These are phyloP conservation scores for Neonectria punicea DNA, from an alignment of 2,329 filamentous ascomycete genomes.

Conservation along the genomic window DNA sequence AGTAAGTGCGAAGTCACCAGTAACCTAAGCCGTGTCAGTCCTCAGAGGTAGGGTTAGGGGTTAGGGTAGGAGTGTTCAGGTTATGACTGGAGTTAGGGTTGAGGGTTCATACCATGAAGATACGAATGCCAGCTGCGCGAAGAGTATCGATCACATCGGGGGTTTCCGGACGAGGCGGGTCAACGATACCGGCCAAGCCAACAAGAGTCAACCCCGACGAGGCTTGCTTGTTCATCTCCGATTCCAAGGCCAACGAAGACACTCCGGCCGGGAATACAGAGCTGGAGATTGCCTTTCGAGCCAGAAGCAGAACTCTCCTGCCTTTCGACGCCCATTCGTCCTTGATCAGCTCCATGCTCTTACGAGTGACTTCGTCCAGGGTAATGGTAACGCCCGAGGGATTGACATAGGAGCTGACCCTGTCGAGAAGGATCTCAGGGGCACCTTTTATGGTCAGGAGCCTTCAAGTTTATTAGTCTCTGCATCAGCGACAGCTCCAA, in stretches of 20 bases:
- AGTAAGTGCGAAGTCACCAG: constrained; percentile 80
- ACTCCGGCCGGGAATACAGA: constrained; percentile 49
- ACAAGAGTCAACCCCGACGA: constrained; percentile 72
- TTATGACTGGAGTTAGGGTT: too few species aligned
- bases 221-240: constrained; percentile 65
- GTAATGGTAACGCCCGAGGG: constrained; percentile 63
- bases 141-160: constrained; percentile 73
- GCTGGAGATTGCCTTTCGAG: constrained; percentile 65
- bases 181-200: constrained; percentile 81
- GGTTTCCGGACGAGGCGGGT: constrained; percentile 80
- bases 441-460: constrained; percentile 83
- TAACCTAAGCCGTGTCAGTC: constrained; percentile 59
- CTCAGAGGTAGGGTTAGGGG: too few species aligned
- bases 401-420: constrained; percentile 68
- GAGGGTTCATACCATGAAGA: constrained; percentile 70
- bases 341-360: constrained; percentile 68
- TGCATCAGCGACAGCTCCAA: too few species aligned
- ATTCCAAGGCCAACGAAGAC: constrained; percentile 57
- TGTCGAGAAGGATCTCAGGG: constrained; percentile 75
- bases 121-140: constrained; percentile 75
- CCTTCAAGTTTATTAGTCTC: constrained; percentile 40
- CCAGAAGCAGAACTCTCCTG: constrained; percentile 74
- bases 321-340: constrained; percentile 75
- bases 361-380: constrained; percentile 56
- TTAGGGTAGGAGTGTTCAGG: too few species aligned